Evolutionary conservation across 2,329 filamentous ascomycete species (phyloP), one percentile per base, ranked within the genome.

Genomic region (Emergomyces africanus): DNA sequence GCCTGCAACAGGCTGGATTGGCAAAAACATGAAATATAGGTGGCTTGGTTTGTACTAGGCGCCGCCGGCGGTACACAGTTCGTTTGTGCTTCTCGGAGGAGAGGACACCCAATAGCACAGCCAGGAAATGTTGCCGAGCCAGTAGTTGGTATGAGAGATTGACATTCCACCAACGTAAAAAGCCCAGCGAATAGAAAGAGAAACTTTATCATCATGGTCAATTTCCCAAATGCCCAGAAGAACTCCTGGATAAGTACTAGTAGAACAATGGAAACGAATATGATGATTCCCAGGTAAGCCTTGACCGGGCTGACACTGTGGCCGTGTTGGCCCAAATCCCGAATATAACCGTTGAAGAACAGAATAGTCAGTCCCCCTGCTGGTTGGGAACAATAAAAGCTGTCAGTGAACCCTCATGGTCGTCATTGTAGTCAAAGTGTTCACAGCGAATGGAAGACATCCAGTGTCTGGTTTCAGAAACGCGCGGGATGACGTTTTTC

Each of bases 21-120:
- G 75, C 90, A 95, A 75, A 95, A 90, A 74, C 90, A 95, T 41
- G 78, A 77, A 57, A 83, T 77, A 70, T 87, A 89, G 49, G 77
- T 80, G 23, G 71, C 67, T 46, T 79, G 70, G 54, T 78, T 77
- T 55, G 78, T 77, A 6, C 73, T 70, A 5, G 79, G 71, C 3
- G 72, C 77, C 3, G 81, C 81, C 10, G 76, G 72, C 3, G 86
- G 85, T 1, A 86, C 79, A 72, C 90, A 95, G 62, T 78, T 83
- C 51, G 80, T 81, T 68, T 90, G 88, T 60, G 87, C 89, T 71
- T 88, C 81, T 68, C 80, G 83, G 50, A 90, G 81, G 33, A 76
- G 70, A 49, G 79, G 78, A 67, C 87, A 90, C 53, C 68, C 62
- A 25, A 75, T 70, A 10, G 83, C 86, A 67, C 87, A 90, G 30